Evolutionary conservation across 1,139 yeast genomes (phyloP).

Genomic region (Tardiomyces blankii): DNA sequence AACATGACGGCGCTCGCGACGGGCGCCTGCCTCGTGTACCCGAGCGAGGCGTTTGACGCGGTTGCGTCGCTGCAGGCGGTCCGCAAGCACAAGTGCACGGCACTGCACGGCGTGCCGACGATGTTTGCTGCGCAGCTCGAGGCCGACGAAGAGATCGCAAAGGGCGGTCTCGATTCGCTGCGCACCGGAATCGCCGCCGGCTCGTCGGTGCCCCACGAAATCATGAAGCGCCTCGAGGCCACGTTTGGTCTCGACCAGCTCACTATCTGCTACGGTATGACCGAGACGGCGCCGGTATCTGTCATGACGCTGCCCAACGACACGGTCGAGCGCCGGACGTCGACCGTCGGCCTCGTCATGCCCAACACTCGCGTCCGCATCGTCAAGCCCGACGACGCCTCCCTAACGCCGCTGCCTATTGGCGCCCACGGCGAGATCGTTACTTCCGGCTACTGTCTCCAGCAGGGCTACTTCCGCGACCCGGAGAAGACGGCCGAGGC

Average conservation of each 20-base stretch:
- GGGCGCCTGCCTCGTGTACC: constrained; percentile 22
- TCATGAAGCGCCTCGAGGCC: constrained; percentile 17
- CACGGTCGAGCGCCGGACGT: constrained; percentile 15
- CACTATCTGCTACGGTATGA: constrained; percentile 27
- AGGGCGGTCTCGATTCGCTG: constrained; percentile 17
- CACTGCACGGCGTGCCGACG: constrained; percentile 25
- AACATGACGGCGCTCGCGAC: constrained; percentile 20
- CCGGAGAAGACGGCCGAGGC: constrained; percentile 19
- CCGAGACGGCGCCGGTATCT: constrained; percentile 25
- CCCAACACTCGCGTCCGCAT: constrained; percentile 23
- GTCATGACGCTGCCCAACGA: constrained; percentile 20
- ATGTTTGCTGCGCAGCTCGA: constrained; percentile 26
- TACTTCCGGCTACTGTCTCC: constrained; percentile 22
- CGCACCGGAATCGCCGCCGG: constrained; percentile 26
- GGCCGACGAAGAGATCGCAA: constrained; percentile 14
- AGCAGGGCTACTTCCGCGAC: constrained; percentile 19
- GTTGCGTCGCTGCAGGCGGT: constrained; percentile 16
- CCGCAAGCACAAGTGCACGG: constrained; percentile 19
- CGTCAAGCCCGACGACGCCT: constrained; percentile 12
- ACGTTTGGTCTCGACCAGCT: constrained; percentile 17
- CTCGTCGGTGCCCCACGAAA: constrained; percentile 21
- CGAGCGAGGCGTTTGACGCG: constrained; percentile 23
- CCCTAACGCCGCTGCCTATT: constrained; percentile 17
- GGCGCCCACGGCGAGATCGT: constrained; percentile 21
- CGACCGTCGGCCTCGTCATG: constrained; percentile 22